Conservation (phyloP, 371 early-diverging fungal species). For the Syncephalastrum contaminatum region DNA sequence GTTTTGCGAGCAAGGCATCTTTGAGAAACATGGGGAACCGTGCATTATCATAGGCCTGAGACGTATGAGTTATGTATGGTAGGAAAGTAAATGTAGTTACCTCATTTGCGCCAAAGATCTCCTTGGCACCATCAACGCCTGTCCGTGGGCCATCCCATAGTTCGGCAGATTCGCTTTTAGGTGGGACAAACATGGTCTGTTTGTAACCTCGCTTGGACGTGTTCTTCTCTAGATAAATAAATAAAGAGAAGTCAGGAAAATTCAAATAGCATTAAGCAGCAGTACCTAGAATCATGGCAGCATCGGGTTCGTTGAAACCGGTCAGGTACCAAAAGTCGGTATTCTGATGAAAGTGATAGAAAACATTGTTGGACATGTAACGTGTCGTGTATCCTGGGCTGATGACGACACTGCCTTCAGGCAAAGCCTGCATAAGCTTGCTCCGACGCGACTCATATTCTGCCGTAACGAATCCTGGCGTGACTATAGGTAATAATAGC, state of each 20-base stretch:
- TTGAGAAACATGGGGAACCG: conserved; percentile 24
- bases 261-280: background rate
- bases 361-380: conserved; percentile 91
- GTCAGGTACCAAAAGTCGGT: conserved; percentile 87
- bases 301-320: conserved; percentile 92
- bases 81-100: conserved; percentile 29
- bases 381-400: conserved; percentile 75
- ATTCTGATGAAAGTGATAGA: conserved; percentile 94
- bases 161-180: conserved; percentile 71
- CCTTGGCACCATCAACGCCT: conserved; percentile 77
- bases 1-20: conserved; percentile 24
- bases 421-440: conserved; percentile 60
- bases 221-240: conserved; percentile 50
- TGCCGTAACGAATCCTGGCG: conserved; percentile 69
- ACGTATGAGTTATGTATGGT: background rate
- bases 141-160: conserved; percentile 94
- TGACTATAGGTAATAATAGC: conserved; percentile 48
- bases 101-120: conserved; percentile 87
- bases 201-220: conserved; percentile 67
- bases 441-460: conserved; percentile 80
- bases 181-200: conserved; percentile 84
- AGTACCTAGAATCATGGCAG: conserved; percentile 73
- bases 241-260: background rate
- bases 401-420: conserved; percentile 69
- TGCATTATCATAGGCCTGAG: conserved; percentile 39